Evolutionary conservation across 805 yeast genomes (phyloP).

Genomic region (Candida golubevii): DNA sequence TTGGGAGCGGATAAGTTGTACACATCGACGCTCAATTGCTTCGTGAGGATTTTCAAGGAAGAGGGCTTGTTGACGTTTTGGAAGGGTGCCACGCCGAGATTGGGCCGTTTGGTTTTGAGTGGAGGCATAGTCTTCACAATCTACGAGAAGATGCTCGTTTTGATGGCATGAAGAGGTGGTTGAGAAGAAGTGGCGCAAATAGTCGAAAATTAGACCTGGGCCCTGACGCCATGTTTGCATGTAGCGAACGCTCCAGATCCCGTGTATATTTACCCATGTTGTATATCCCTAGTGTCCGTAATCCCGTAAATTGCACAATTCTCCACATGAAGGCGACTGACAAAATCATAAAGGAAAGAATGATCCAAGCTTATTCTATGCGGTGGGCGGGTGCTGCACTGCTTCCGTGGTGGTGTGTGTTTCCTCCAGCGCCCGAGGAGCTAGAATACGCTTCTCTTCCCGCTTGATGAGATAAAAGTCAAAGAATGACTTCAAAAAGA

Average conservation of each 20-base stretch:
- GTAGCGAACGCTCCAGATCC: too few relatives aligned
- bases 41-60: conserved; percentile 69
- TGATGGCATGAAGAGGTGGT: conserved; percentile 37
- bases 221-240: too few relatives aligned
- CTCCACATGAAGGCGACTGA: too few relatives aligned
- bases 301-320: too few relatives aligned
- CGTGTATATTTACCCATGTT: too few relatives aligned
- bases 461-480: conserved; percentile 74
- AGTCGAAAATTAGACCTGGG: too few relatives aligned
- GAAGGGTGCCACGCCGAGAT: conserved; percentile 97
- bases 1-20: conserved; percentile 71
- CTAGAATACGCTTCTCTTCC: conserved; percentile 62
- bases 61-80: conserved; percentile 92
- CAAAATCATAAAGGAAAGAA: too few relatives aligned
- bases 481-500: conserved; percentile 60
- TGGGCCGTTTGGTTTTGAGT: conserved; percentile 85
- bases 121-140: conserved; percentile 98
- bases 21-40: conserved; percentile 76
- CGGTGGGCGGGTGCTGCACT: conserved; percentile 7
- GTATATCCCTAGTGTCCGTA: too few relatives aligned
- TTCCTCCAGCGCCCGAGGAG: conserved; percentile 29
- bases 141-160: conserved; percentile 78
- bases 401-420: conserved; percentile 13
- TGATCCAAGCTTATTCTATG: background rate
- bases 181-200: too few relatives aligned